These are phyloP conservation scores for Pseudogymnoascus sp. DNA, from an alignment of 2,329 filamentous ascomycete species.

Conservation along the genomic window DNA sequence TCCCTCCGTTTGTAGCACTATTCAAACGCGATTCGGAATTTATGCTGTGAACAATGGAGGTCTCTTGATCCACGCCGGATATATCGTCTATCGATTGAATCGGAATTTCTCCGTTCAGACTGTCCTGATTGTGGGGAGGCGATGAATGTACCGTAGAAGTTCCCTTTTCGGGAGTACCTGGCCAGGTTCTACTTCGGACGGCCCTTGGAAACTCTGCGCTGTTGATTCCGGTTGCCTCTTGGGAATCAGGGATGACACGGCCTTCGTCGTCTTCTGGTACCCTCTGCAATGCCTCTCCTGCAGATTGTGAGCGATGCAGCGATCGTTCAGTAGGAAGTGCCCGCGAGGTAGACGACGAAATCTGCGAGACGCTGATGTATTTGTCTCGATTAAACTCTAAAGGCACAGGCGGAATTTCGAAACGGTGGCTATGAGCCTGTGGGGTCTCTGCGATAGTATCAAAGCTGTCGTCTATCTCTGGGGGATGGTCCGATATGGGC, in stretches of 20 bases:
- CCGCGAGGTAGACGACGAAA: slow-evolving; percentile 12
- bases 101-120: background rate
- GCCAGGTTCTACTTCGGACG: slow-evolving; percentile 7
- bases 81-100: background rate
- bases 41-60: background rate
- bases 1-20: background rate
- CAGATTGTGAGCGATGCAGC: background rate
- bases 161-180: background rate
- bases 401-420: background rate
- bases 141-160: background rate
- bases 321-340: background rate
- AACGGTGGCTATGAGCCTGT: background rate
- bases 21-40: background rate
- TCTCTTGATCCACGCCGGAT: background rate
- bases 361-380: background rate
- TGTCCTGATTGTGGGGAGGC: background rate
- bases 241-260: slow-evolving; percentile 28
- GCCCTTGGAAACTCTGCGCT: slow-evolving; percentile 18
- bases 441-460: background rate
- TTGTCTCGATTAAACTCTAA: background rate
- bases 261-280: slow-evolving; percentile 11
- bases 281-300: slow-evolving; percentile 7
- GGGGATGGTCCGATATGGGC: background rate
- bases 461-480: background rate
- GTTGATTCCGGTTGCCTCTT: slow-evolving; percentile 23